Base-by-base conservation (phyloP, 2,329 filamentous ascomycete genomes). In the Calonectria ilicicola region DNA sequence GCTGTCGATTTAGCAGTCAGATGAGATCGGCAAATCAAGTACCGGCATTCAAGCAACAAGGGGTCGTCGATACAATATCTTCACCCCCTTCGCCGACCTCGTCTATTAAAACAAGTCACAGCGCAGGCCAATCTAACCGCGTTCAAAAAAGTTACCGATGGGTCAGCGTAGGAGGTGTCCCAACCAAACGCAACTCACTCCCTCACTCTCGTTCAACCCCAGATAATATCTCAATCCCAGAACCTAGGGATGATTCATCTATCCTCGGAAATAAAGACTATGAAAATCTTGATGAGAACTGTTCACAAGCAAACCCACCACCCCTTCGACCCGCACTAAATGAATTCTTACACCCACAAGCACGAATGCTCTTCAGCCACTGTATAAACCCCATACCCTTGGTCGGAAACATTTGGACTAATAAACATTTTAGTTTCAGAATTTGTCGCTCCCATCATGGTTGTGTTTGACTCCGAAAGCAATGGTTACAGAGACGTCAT, bases 401-500 rank as follows among this genome's bases (percentile, higher is more conserved):
- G 9, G 5, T 4, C 3, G 29, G 29, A 3, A 3, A 0, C 2
- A 1, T 0, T 2, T 1, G 0, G 1, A 23, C 70, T 77, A 63
- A 67, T 40, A 6, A 0, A 10, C 0, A 3, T 0, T 4, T 3
- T 21, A 84, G 83, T 85, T 53, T 82, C 84, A 5, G 77, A 82
- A 21, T 80, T 69, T 14, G 80, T 86, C 12, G 84, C 84, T 0
- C 81, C 83, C 0, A 80, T 81, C 23, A 86, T 86, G 84, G 83
- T 86, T 1, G 80, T 85, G 0, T 72, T 85, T 12, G 84, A 85
- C 67, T 79, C 74, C 6, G 62, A 76, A 0, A 77, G 72, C 10
- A 86, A 86, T 44, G 84, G 84, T 17, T 86, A 86, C 49, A 78
- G 84, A 27, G 77, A 85, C 7, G 68, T 85, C 14, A 80, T 86